Conservation (phyloP, 108 stramenopile genomes). For the Conticribra weissflogii region DNA sequence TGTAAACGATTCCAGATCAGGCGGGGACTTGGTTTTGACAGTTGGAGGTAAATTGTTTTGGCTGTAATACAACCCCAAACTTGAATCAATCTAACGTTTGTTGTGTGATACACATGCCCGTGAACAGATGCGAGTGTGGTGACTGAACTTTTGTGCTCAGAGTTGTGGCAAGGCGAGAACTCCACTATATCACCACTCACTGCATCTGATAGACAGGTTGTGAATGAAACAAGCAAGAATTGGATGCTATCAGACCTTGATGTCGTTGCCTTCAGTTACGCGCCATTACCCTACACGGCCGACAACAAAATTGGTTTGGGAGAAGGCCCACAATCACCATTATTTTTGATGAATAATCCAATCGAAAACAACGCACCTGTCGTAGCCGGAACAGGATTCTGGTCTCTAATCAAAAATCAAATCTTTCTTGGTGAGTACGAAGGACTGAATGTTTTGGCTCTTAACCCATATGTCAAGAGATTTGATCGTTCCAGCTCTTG, state of each 20-base stretch:
- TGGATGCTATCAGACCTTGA: constrained; percentile 92
- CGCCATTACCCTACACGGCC: constrained; percentile 89
- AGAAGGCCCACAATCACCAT: constrained; percentile 25
- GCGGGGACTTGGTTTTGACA: constrained; percentile 80
- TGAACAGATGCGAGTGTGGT: constrained; percentile 88
- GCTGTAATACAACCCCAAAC: too few relatives aligned
- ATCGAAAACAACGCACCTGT: constrained; percentile 26
- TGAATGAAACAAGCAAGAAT: constrained; percentile 80
- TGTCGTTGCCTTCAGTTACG: constrained; percentile 91
- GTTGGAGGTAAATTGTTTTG: too few relatives aligned
- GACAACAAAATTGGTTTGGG: constrained; percentile 52
- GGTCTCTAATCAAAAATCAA: constrained; percentile 80
- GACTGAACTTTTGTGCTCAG: constrained; percentile 62
- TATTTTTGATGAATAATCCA: constrained; percentile 67
- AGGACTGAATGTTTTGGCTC: too few relatives aligned
- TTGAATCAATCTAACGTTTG: too few relatives aligned
- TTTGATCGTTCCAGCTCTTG: too few relatives aligned
- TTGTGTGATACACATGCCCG: too few relatives aligned
- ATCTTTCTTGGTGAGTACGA: constrained; percentile 97
- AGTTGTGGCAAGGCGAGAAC: constrained; percentile 51
- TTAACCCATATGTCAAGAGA: too few relatives aligned
- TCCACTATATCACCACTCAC: constrained; percentile 84
- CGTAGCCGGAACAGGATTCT: constrained; percentile 47
- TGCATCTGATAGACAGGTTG: constrained; percentile 61
- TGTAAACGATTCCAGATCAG: constrained; percentile 74